phyloP scores from a whole-genome alignment of 257 asterid genomes.

The Solanum infundibuliforme region DNA sequence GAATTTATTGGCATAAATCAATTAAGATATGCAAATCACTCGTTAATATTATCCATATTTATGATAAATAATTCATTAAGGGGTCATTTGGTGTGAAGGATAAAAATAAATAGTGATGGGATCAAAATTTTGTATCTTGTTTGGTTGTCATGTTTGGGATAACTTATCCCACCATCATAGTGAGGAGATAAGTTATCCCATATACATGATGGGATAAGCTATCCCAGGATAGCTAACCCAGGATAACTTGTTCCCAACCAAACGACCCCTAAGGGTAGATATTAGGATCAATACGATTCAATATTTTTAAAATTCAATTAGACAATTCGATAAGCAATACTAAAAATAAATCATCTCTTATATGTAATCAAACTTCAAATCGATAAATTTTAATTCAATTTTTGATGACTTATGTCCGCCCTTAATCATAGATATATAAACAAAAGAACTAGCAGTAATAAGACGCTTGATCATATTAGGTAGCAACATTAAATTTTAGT shows the following conservation, averaged over 20 bases:
- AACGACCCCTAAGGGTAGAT: not conserved
- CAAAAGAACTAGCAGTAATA: not conserved
- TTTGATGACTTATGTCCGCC: not conserved
- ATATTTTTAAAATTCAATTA: not conserved
- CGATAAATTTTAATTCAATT: not conserved
- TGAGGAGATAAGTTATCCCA: too few relatives aligned
- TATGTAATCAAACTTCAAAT: not conserved
- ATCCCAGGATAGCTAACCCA: too few relatives aligned
- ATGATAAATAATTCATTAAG: not conserved
- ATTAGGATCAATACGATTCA: not conserved
- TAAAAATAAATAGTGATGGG: too few relatives aligned
- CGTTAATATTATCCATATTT: not conserved
- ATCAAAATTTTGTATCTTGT: too few relatives aligned
- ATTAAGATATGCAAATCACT: not conserved
- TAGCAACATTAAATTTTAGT: not conserved
- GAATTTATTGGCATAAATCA: too few relatives aligned
- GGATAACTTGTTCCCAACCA: too few relatives aligned
- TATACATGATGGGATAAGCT: too few relatives aligned
- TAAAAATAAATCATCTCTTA: not conserved
- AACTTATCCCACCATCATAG: too few relatives aligned
- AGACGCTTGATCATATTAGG: not conserved
- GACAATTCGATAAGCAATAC: not conserved
- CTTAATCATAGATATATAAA: not conserved
- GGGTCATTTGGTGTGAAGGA: too few relatives aligned
- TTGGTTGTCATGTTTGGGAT: too few relatives aligned